Base-by-base conservation (phyloP, 306 rosid genomes). In the Spatholobus suberectus region DNA sequence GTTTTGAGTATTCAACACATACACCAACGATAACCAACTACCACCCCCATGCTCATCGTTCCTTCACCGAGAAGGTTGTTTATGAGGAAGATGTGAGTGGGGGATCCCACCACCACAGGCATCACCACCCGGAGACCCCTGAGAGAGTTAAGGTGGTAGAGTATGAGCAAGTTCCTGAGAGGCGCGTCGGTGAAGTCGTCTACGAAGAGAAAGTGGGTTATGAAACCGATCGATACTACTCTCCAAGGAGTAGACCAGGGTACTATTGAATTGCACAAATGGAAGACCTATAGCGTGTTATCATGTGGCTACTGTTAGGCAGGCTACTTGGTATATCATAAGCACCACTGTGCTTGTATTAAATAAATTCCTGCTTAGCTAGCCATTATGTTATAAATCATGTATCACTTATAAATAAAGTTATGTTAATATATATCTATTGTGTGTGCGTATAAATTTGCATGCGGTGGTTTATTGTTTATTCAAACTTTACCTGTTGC, bases 131-230 rank as follows among this genome's bases (percentile, higher is more conserved):
- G 0, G 88, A 77, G 29, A 27, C 37, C 1, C 63, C 18, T 1
- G 89, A 86, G 76, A 83, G 63, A 37, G 88, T 86, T 29, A 85
- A 83, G 44, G 89, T 85, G 73, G 57, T 84, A 0, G 88, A 86
- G 77, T 76, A 85, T 12, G 74, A 87, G 79, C 37, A 13, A 75
- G 47, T 55, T 0, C 76, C 79, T 46, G 23, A 76, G 55, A 57
- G 52, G 21, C 78, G 88, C 9, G 88, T 44, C 2, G 44, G n/a
- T n/a, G n/a, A n/a, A n/a, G n/a, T 87, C 9, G 88, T 70, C 15
- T 58, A 58, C 2, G 88, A 83, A 73, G 92, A 87, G 46, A 65
- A 9, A 4, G 15, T 10, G 4, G 51, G 81, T 2, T 83, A 59
- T 51, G 89, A 78, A 24, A 79, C 65, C 4, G 65, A 72, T 8